Evolutionary conservation across 2,329 filamentous ascomycete genomes (phyloP).

Genomic region (Aspergillus sp.): DNA sequence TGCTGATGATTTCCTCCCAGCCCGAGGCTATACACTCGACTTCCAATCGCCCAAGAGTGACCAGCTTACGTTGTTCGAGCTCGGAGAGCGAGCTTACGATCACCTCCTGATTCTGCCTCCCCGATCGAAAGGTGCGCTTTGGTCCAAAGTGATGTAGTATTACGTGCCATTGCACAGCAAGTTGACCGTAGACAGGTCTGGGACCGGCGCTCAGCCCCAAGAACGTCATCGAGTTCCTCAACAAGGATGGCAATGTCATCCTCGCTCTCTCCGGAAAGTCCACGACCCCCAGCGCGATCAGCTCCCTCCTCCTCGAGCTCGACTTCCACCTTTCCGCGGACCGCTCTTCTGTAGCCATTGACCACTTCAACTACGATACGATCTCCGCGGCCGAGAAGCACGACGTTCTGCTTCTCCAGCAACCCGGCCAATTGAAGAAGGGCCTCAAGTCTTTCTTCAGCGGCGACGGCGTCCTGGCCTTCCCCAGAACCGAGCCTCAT

Average conservation of each 20-base stretch:
- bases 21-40: constrained; percentile 74
- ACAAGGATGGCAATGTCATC: constrained; percentile 87
- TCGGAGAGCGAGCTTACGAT: constrained; percentile 86
- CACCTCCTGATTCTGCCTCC: constrained; percentile 86
- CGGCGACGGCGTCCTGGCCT: constrained; percentile 69
- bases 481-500: constrained; percentile 79
- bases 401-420: constrained; percentile 78
- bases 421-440: constrained; percentile 62
- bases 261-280: constrained; percentile 74
- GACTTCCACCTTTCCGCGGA: constrained; percentile 86
- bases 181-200: constrained; percentile 60
- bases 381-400: constrained; percentile 76
- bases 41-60: constrained; percentile 84
- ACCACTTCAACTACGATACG: constrained; percentile 93
- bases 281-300: constrained; percentile 69
- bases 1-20: constrained; percentile 48
- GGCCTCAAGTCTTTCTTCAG: constrained; percentile 77
- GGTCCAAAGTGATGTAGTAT: too few species aligned
- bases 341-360: constrained; percentile 80
- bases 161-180: constrained; percentile 7
- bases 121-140: constrained; percentile 74
- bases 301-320: constrained; percentile 78
- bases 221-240: constrained; percentile 84
- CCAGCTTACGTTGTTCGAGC: constrained; percentile 72
- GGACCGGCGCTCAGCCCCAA: constrained; percentile 86